Percentiles rank a stretch among this genome's conserved stretches.
Evolutionary conservation across 768 basidiomycete genomes (phyloP).

Genomic region (Calvatia gigantea): DNA sequence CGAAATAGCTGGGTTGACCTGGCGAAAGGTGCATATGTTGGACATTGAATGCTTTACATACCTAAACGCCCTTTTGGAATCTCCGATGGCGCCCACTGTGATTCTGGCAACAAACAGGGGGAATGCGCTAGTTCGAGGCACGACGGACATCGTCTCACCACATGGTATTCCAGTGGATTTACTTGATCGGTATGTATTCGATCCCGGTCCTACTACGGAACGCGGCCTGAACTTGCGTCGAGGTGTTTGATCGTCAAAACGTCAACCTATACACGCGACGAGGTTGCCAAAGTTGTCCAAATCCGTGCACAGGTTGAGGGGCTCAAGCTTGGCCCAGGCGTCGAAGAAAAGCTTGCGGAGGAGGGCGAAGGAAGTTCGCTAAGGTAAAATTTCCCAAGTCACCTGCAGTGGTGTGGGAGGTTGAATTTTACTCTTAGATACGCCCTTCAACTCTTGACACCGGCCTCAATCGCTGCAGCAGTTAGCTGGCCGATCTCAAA

Average conservation of each 20-base stretch:
- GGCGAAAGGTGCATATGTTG: constrained; percentile 91
- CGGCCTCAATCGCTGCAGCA: constrained; percentile 84
- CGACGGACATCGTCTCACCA: constrained; percentile 85
- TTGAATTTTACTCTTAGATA: constrained; percentile 47
- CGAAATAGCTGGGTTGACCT: constrained; percentile 8
- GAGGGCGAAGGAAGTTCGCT: constrained; percentile 83
- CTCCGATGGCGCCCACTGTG: constrained; percentile 95
- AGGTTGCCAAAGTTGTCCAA: constrained; percentile 84
- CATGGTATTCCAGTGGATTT: constrained; percentile 95
- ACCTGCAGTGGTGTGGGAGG: neutral
- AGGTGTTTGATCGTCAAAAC: constrained; percentile 97
- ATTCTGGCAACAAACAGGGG: constrained; percentile 97
- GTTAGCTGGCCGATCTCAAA: constrained; percentile 74
- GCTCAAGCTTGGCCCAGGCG: constrained; percentile 67
- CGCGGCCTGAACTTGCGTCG: constrained; percentile 6
- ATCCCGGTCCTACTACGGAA: constrained; percentile 4
- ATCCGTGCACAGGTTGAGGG: constrained; percentile 87
- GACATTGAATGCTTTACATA: constrained; percentile 99
- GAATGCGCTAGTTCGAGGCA: constrained; percentile 88
- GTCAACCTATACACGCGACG: constrained; percentile 73
- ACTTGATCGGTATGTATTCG: constrained; percentile 69
- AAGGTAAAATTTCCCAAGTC: constrained; percentile 42
- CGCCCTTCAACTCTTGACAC: constrained; percentile 86
- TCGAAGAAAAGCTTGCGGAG: constrained; percentile 74
- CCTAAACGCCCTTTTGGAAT: constrained; percentile 92